Evolutionary conservation across 805 yeast species (phyloP), one percentile per base, ranked within the genome.

Genomic region (Candida ovalis): DNA sequence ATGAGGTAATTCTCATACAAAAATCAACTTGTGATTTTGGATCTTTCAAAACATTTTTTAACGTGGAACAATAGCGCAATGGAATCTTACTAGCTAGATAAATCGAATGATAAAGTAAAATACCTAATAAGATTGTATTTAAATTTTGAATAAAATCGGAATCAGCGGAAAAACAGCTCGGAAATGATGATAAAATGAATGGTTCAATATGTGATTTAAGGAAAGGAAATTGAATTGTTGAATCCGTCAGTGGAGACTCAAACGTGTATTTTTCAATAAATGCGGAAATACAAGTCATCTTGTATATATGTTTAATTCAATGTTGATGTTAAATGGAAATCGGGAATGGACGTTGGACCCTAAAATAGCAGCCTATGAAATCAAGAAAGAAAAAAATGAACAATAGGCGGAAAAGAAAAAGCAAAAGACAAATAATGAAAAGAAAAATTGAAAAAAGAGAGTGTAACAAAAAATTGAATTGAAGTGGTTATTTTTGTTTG

Each of bases 1-100:
- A 60, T 2, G 72, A 68, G 5, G 69, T 72, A 12, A 61, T 47
- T 44, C 68, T 60, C 38, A 68, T 56, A 28, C 64, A 56, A n/a
- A 64, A 54, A 47, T 69, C 73, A 18, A 63, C 47, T 22, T 52
- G 44, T 12, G 51, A 46, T 40, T 59, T 61, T 9, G 35, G 37
- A 15, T 27, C 53, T 18, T 51, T 49, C 38, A 65, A 43, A 18
- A 10, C n/a, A 2, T 22, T 23, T 17, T 30, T 28, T 18, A 44
- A 39, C n/a, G 35, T 18, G 3, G 40, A 15, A 17, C 32, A 19
- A 8, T 19, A 30, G 23, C 45, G 15, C 2, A 71, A 58, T 23
- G 44, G 27, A 7, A 44, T 5, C 6, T 36, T 23, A 5, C 62
- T 54, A 9, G 60, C 59, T 1, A 55, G 54, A 10, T 69, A 44